A percentile compares a stretch with the other conserved stretches of the same genome.
Evolutionary conservation across 2,329 filamentous ascomycete genomes (phyloP).

Genomic region (Camillea tinctor): DNA sequence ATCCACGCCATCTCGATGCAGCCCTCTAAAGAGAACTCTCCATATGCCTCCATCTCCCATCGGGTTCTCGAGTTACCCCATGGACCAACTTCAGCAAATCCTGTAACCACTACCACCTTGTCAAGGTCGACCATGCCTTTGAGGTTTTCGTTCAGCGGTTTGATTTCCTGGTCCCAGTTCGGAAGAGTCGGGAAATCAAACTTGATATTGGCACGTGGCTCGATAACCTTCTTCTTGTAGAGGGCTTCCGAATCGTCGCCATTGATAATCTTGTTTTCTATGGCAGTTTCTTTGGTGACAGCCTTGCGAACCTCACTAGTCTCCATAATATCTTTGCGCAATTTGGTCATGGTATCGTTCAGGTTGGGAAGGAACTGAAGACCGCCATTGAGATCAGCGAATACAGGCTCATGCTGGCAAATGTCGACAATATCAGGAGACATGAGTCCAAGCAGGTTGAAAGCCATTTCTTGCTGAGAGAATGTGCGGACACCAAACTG

Average conservation of each 20-base stretch:
- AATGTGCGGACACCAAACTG: conserved; percentile 96
- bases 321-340: conserved; percentile 92
- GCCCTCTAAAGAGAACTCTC: conserved; percentile 94
- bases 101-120: conserved; percentile 95
- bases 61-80: conserved; percentile 98
- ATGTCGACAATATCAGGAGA: conserved; percentile 89
- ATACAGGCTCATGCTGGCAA: conserved; percentile 93
- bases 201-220: conserved; percentile 96
- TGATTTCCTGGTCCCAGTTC: conserved; percentile 87
- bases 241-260: conserved; percentile 88
- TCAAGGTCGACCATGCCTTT: conserved; percentile 99
- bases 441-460: conserved; percentile 96
- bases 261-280: conserved; percentile 97
- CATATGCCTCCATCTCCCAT: conserved; percentile 99
- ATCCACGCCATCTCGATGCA: conserved; percentile 99
- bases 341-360: conserved; percentile 88
- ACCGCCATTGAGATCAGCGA: conserved; percentile 95
- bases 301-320: conserved; percentile 91
- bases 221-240: conserved; percentile 91
- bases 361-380: conserved; percentile 96
- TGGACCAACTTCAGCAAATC: conserved; percentile 92
- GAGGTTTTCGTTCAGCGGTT: conserved; percentile 81
- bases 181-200: conserved; percentile 91
- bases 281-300: conserved; percentile 90
- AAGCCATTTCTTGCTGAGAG: conserved; percentile 99